Percentiles rank a stretch among this genome's conserved stretches.
Conservation (phyloP, 1,284 basidiomycete genomes). For the Pascua sp. region DNA sequence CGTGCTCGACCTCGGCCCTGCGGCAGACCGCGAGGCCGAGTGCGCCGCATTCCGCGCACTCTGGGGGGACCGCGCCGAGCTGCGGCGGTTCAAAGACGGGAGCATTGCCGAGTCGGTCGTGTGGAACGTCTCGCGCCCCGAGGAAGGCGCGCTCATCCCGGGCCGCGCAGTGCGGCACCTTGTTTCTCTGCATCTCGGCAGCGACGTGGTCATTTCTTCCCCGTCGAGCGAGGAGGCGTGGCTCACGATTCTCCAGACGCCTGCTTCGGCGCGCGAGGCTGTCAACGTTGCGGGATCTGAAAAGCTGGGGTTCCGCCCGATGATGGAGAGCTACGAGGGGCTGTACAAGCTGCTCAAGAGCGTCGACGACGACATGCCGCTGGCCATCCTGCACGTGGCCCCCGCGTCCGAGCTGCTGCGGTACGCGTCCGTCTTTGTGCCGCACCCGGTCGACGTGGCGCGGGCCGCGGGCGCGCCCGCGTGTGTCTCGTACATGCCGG, state of each 20-base stretch:
- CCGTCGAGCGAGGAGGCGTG: conserved; percentile 56
- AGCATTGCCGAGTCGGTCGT: conserved; percentile 89
- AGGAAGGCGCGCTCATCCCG: conserved; percentile 77
- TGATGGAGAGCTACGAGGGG: conserved; percentile 73
- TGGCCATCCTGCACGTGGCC: conserved; percentile 69
- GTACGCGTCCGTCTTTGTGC: conserved; percentile 73
- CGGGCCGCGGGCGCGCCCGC: conserved; percentile 50
- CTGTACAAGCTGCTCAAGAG: conserved; percentile 74
- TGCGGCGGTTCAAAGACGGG: conserved; percentile 96
- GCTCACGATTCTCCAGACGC: conserved; percentile 60
- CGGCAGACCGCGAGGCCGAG: conserved; percentile 55
- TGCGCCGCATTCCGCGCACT: conserved; percentile 68
- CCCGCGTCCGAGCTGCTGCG: conserved; percentile 72
- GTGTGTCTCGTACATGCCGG: conserved; percentile 63
- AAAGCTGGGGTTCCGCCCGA: conserved; percentile 67
- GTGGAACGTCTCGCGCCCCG: conserved; percentile 62
- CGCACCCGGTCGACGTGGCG: conserved; percentile 59
- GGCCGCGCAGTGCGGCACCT: conserved; percentile 70
- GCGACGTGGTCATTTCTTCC: conserved; percentile 55
- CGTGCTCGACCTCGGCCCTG: conserved; percentile 83
- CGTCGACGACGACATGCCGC: conserved; percentile 72
- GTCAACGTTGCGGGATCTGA: conserved; percentile 50
- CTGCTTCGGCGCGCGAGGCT: conserved; percentile 54
- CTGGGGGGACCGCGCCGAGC: conserved; percentile 89
- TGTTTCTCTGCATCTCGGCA: conserved; percentile 68